Conservation (phyloP, 805 yeast species). For the Metschnikowia matae region DNA sequence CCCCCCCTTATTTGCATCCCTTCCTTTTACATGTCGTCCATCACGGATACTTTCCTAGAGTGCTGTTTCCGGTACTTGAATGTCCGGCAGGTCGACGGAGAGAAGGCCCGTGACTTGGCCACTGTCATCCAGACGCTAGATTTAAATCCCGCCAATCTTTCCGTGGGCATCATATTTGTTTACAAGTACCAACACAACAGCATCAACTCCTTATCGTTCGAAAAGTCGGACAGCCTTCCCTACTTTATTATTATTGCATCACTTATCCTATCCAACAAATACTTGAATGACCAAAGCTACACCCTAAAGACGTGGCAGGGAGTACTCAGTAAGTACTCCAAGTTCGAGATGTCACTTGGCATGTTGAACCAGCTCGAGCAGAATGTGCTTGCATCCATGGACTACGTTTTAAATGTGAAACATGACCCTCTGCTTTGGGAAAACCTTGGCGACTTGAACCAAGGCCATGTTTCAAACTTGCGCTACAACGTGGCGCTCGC, state of each 20-base stretch:
- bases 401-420: conserved; percentile 10
- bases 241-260: conserved; percentile 17
- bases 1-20: not conserved
- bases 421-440: conserved; percentile 13
- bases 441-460: conserved; percentile 4
- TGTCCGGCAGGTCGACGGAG: conserved; percentile 4
- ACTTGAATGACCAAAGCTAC: conserved; percentile 47
- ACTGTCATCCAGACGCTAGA: conserved; percentile 16
- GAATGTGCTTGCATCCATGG: conserved; percentile 14
- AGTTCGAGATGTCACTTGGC: conserved; percentile 11
- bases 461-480: conserved; percentile 5
- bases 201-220: conserved; percentile 11
- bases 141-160: conserved; percentile 15
- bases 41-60: conserved; percentile 11
- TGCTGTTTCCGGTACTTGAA: conserved; percentile 12
- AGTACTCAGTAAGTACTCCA: conserved; percentile 12
- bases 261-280: conserved; percentile 30
- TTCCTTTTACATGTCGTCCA: conserved; percentile 6
- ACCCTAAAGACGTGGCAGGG: conserved; percentile 49
- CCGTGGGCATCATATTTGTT: conserved; percentile 15
- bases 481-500: conserved; percentile 5
- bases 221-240: conserved; percentile 11
- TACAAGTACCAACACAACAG: conserved; percentile 11
- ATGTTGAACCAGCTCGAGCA: conserved; percentile 19
- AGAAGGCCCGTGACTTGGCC: conserved; percentile 9